Conservation (phyloP, 148 eudicot genomes). For the Persicaria maculosa region DNA sequence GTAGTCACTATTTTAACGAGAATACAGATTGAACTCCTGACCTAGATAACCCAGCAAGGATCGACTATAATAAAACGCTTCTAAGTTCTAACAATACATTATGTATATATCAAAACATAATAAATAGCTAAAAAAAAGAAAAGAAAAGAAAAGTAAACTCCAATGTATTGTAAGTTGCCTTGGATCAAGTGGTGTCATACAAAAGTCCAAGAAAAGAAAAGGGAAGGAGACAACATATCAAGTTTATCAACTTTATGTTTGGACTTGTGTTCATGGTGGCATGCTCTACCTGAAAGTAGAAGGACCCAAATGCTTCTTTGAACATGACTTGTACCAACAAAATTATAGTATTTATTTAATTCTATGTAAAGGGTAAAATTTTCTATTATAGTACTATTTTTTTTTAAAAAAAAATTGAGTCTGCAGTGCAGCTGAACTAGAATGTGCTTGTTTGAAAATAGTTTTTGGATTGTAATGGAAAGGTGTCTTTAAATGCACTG, state of each 20-base stretch:
- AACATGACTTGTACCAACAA: background rate
- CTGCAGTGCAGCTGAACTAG: background rate
- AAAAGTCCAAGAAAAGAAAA: background rate
- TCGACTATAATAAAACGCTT: too few species aligned
- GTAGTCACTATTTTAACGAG: background rate
- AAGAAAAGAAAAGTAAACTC: background rate
- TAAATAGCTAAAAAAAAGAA: too few species aligned
- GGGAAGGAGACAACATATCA: background rate
- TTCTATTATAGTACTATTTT: background rate
- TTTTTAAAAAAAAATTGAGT: too few species aligned
- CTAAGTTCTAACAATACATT: too few species aligned
- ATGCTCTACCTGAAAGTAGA: background rate
- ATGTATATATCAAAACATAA: too few species aligned
- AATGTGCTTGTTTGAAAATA: background rate
- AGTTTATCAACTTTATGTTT: background rate
- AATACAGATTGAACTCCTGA: too few species aligned
- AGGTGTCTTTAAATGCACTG: background rate
- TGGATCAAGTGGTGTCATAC: background rate
- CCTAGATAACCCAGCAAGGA: too few species aligned
- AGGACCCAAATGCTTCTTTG: constrained; percentile 5
- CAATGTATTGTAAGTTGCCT: background rate
- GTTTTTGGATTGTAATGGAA: background rate
- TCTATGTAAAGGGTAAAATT: background rate
- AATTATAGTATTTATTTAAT: background rate
- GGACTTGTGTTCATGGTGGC: background rate